A percentile compares a stretch with the other conserved stretches of the same genome.
Evolutionary conservation across 208 protist genomes (phyloP).

Genomic region (Leishmania guyanensis): DNA sequence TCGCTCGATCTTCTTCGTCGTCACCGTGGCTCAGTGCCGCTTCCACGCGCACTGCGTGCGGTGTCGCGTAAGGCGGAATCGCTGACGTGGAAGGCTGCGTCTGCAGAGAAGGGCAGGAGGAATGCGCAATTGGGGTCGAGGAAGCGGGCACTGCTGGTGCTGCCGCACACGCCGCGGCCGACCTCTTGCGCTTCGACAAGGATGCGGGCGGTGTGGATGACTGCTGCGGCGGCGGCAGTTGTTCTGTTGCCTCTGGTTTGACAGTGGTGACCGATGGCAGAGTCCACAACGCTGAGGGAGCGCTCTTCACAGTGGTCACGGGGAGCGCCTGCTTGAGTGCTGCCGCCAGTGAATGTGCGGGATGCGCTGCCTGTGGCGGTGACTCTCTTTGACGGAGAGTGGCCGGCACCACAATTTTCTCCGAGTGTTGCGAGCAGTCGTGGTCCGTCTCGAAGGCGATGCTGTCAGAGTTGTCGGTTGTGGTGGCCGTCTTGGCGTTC

Average conservation of each 20-base stretch:
- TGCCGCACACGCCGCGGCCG: background rate
- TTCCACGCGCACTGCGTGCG: background rate
- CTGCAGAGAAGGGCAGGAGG: background rate
- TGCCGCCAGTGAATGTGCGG: background rate
- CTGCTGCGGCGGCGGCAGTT: background rate
- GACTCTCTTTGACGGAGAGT: background rate
- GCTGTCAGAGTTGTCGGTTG: constrained; percentile 24
- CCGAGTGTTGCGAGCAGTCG: constrained; percentile 24
- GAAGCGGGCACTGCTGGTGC: background rate
- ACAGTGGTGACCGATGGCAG: background rate
- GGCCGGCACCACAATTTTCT: constrained; percentile 2
- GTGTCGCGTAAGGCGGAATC: background rate
- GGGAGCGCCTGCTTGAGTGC: constrained; percentile 12
- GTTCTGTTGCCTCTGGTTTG: background rate
- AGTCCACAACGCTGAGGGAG: background rate
- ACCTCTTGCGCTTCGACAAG: constrained; percentile 1
- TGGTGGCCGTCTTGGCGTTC: constrained; percentile 33
- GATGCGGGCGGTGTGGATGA: background rate
- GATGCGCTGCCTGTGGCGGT: background rate
- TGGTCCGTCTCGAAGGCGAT: constrained; percentile 24
- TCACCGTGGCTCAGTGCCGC: background rate
- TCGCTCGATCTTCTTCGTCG: constrained; percentile 11
- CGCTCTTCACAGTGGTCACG: background rate
- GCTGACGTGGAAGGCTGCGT: background rate
- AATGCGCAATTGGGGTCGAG: background rate